Evolutionary conservation across 768 basidiomycete species (phyloP).

Genomic region (Chlorophyllum brunneum): DNA sequence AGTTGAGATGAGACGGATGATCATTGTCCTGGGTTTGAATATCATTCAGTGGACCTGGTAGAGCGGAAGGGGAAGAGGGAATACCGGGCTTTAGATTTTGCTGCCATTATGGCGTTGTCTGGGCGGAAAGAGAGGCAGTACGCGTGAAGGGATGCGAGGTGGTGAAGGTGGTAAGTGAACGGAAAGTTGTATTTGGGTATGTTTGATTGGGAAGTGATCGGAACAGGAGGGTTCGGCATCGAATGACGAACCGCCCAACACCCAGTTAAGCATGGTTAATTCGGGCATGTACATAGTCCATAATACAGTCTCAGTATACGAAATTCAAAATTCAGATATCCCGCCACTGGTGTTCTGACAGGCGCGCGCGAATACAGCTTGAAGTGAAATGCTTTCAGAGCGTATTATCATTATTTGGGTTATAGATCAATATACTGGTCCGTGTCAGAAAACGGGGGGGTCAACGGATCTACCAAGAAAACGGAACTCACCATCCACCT

Average conservation of each 20-base stretch:
- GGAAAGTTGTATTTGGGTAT: constrained; percentile 1
- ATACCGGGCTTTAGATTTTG: constrained; percentile 61
- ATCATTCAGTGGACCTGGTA: background rate
- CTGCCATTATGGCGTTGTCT: constrained; percentile 43
- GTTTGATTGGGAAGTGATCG: background rate
- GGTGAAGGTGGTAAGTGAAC: background rate
- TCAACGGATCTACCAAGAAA: no score
- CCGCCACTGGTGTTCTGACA: no score
- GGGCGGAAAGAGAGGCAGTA: background rate
- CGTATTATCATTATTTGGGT: no score
- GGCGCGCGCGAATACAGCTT: no score
- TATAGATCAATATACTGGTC: no score
- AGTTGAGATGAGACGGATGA: constrained; percentile 86
- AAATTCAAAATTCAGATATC: no score
- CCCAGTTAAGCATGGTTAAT: no score
- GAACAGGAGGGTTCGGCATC: background rate
- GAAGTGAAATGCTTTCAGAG: no score
- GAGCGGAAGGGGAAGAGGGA: background rate
- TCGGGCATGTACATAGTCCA: no score
- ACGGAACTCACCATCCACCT: background rate
- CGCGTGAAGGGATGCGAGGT: background rate
- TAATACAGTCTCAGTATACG: no score
- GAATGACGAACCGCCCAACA: no score
- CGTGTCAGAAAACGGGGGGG: no score
- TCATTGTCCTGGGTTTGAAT: constrained; percentile 57